These are phyloP conservation scores for Diospyros lotus DNA, from an alignment of 148 eudicot genomes.

Conservation along the genomic window DNA sequence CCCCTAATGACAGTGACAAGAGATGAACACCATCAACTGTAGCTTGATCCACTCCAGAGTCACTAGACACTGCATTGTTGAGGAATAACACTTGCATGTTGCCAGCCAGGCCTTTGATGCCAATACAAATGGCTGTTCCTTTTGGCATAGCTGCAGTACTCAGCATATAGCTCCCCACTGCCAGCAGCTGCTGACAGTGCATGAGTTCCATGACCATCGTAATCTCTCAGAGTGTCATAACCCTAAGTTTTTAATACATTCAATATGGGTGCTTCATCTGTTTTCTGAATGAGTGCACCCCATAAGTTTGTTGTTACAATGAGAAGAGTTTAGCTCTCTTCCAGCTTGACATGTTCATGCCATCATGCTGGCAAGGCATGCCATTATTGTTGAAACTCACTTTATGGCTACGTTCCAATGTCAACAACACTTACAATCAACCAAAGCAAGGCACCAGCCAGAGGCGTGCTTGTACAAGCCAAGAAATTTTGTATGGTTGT, in stretches of 20 bases:
- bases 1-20: neutral
- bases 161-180: slow-evolving; percentile 10
- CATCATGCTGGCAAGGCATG: slow-evolving; percentile 31
- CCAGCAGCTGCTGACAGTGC: slow-evolving; percentile 51
- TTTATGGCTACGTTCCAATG: slow-evolving; percentile 47
- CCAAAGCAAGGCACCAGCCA: slow-evolving; percentile 8
- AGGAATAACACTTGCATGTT: slow-evolving; percentile 33
- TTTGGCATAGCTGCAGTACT: slow-evolving; percentile 32
- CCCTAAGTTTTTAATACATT: slow-evolving; percentile 7
- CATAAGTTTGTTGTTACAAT: slow-evolving; percentile 41
- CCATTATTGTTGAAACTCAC: slow-evolving; percentile 38
- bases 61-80: slow-evolving; percentile 11
- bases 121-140: slow-evolving; percentile 31
- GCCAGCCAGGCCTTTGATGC: slow-evolving; percentile 46
- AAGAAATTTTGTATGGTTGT: slow-evolving; percentile 18
- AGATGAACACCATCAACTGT: neutral
- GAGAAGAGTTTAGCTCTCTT: slow-evolving; percentile 18
- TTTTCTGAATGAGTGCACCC: slow-evolving; percentile 27
- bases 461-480: slow-evolving; percentile 13
- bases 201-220: slow-evolving; percentile 42
- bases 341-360: slow-evolving; percentile 34
- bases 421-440: slow-evolving; percentile 40
- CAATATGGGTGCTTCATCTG: neutral
- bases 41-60: slow-evolving; percentile 1
- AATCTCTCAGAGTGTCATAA: slow-evolving; percentile 36